Evolutionary conservation across 106 monocot species (phyloP), one percentile per base, ranked within the genome.

Genomic region (Dendrobium nobile): DNA sequence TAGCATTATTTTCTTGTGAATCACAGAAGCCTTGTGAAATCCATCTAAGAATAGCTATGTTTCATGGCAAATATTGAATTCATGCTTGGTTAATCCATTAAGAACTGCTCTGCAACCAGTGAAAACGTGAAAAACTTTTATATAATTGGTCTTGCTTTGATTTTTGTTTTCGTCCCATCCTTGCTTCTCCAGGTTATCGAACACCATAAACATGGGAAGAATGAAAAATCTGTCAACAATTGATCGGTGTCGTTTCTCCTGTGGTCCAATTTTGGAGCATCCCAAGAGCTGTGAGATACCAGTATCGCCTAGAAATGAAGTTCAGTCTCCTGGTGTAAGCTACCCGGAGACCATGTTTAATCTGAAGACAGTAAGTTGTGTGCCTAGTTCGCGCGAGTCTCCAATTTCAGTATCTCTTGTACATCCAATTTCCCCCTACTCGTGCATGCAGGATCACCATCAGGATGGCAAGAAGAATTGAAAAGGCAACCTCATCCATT

Each of bases 401-500:
- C 79, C 84, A n/a, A 31, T 84, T 22, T 73, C 80, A 40, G 61
- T 67, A 75, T 88, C 86, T 26, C 88, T 88, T 45, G 51, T 79
- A 24, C 72, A 67, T 79, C 58, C 82, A 4, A 56, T 48, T 61
- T 68, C 47, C 4, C 31, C 48, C 80, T 83, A 45, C 37, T 61
- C 7, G 47, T 90, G 24, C 26, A 48, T 44, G 67, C 84, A 33
- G 84, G 79, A 44, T 86, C 88, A 37, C 75, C 88, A 41, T 72
- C 59, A 24, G 58, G 73, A 41, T 79, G 82, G 47, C 78, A 78
- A 33, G 87, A 89, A 82, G n/a, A n/a, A n/a, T n/a, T n/a, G n/a
- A n/a, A n/a, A n/a, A n/a, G n/a, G n/a, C n/a, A n/a, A n/a, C n/a
- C 80, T 61, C 91, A 92, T 80, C 91, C 88, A 16, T 82, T 91